Evolutionary conservation across 1,139 yeast species (phyloP).

Genomic region (Debaryomycetaceae sp.): DNA sequence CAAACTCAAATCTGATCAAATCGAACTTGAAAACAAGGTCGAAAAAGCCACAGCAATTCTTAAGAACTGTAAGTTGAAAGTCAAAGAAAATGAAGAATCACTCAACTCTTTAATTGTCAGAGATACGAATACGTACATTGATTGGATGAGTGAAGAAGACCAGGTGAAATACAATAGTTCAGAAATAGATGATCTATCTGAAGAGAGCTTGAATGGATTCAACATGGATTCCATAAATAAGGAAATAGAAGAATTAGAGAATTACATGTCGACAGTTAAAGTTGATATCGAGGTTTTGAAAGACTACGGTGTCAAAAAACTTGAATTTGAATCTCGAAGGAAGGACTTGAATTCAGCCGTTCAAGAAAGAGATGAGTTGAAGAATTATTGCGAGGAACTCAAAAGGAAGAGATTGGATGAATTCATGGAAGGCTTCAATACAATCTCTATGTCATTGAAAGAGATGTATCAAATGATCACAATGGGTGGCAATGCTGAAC

Average conservation of each 20-base stretch:
- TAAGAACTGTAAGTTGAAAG: constrained; percentile 37
- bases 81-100: constrained; percentile 35
- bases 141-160: constrained; percentile 47
- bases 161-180: constrained; percentile 32
- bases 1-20: constrained; percentile 62
- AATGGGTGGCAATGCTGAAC: constrained; percentile 98
- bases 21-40: constrained; percentile 62
- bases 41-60: constrained; percentile 53
- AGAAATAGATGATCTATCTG: constrained; percentile 39
- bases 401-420: constrained; percentile 77
- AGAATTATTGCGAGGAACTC: constrained; percentile 63
- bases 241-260: constrained; percentile 56
- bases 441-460: constrained; percentile 82
- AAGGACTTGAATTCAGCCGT: constrained; percentile 68
- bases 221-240: constrained; percentile 50
- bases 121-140: constrained; percentile 49
- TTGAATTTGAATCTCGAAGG: constrained; percentile 63
- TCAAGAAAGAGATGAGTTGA: constrained; percentile 60
- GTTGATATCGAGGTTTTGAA: constrained; percentile 73
- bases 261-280: constrained; percentile 52
- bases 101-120: constrained; percentile 45
- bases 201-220: constrained; percentile 51
- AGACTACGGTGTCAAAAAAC: constrained; percentile 68
- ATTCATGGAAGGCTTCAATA: constrained; percentile 88
- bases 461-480: constrained; percentile 99